A percentile compares a stretch with the other conserved stretches of the same genome.
These are phyloP conservation scores for Elsinoe perseae DNA, from an alignment of 2,329 filamentous ascomycete genomes.

Conservation along the genomic window DNA sequence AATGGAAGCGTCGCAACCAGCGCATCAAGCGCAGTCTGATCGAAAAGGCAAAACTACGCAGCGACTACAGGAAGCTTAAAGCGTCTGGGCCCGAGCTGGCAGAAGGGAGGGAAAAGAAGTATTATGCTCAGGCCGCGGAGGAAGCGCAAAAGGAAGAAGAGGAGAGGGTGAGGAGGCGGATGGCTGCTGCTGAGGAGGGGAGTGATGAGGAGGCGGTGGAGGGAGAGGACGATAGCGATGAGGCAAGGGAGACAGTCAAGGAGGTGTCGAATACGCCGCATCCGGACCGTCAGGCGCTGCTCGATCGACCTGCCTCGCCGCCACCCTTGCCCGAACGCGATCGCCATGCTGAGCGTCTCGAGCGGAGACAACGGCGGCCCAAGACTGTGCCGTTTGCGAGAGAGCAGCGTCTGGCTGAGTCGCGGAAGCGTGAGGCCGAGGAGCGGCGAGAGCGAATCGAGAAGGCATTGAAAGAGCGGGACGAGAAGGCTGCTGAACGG, in stretches of 20 bases:
- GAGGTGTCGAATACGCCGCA: constrained; percentile 40
- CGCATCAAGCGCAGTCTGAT: constrained; percentile 88
- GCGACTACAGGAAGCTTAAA: constrained; percentile 83
- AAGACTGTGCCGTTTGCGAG: constrained; percentile 39
- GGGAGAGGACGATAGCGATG: neutral
- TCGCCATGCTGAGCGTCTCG: neutral
- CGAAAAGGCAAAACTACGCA: constrained; percentile 86
- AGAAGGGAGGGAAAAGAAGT: constrained; percentile 77
- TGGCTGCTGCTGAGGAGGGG: constrained; percentile 19
- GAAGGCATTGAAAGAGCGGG: constrained; percentile 55
- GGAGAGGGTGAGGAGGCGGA: constrained; percentile 22
- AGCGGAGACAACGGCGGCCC: constrained; percentile 31
- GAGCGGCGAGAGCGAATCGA: constrained; percentile 52
- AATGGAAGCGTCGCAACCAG: constrained; percentile 70
- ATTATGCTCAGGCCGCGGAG: constrained; percentile 37
- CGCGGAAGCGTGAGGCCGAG: constrained; percentile 56
- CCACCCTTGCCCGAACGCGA: constrained; percentile 25
- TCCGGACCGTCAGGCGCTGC: constrained; percentile 29
- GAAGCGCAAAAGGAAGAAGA: constrained; percentile 18
- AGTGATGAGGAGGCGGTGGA: neutral
- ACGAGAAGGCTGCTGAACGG: constrained; percentile 50
- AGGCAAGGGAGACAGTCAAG: neutral
- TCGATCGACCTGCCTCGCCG: constrained; percentile 23
- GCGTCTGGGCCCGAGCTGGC: constrained; percentile 56
- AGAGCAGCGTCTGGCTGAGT: constrained; percentile 41